Evolutionary conservation across 1,284 basidiomycete genomes (phyloP), one percentile per base, ranked within the genome.

Genomic region (Phylloboletellus chloephorus): DNA sequence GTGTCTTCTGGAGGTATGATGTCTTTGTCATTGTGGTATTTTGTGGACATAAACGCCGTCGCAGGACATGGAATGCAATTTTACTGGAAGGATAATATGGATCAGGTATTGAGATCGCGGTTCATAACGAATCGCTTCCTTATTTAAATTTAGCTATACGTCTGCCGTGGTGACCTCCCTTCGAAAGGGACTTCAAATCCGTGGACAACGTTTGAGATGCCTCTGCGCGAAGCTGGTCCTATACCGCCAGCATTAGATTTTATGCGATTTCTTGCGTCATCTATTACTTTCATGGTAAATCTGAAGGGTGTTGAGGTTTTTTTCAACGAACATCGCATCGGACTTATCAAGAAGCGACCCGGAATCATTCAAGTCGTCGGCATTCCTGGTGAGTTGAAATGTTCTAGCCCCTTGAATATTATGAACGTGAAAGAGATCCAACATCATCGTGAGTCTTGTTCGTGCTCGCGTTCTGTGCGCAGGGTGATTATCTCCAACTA

Each of bases 131-230:
- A 13, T 5, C 2, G 5, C 6, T 20, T 46, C 4, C 19, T 48
- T 22, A 46, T 11, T 12, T 2, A 2, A 9, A 8, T 1, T 6
- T 15, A 45, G 41, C 13, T 45, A 7, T 19, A 11, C 11, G n/a
- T 82, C 12, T 76, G 87, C 16, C 74, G 85, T 20, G 88, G 86
- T 2, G 58, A 69, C 30, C 65, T 82, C 8, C 77, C 78, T 15
- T 7, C 3, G 1, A 22, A 22, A 9, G 19, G 2, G 21, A 15
- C 31, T 5, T 45, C 43, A 15, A 63, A 64, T 42, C 67, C 72
- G 8, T 95, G 90, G 89, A 94, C 94, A 3, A 77, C 80, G 0
- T 94, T 98, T 63, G 76, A 87, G 45, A 92, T 98, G 84, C 70
- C 73, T 3, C 73, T 97, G 1, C 78, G 92, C 20, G 86, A 94